Conservation (phyloP, 2,329 filamentous ascomycete species). For the Camptophora hylomeconis region DNA sequence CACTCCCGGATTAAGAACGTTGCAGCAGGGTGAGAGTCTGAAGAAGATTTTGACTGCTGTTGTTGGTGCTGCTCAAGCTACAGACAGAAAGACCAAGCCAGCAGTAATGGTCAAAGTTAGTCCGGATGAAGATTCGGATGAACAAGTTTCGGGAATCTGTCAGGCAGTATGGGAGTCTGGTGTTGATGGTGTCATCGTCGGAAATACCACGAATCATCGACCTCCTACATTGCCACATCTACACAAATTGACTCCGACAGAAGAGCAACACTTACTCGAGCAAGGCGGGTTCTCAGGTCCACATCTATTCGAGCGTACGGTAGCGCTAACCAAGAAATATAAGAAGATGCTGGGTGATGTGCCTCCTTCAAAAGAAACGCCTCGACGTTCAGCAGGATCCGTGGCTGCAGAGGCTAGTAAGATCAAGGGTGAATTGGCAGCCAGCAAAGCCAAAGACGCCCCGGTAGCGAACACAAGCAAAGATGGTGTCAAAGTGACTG, state of each 20-base stretch:
- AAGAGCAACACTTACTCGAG: conserved; percentile 57
- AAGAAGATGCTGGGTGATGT: conserved; percentile 42
- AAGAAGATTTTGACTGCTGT: conserved; percentile 70
- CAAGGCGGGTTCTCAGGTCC: conserved; percentile 85
- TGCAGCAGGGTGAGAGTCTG: conserved; percentile 75
- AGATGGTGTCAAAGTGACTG: background rate
- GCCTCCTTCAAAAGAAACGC: conserved; percentile 2
- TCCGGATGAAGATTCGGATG: conserved; percentile 78
- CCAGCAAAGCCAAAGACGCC: conserved; percentile 1
- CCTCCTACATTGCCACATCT: conserved; percentile 56
- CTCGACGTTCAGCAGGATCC: conserved; percentile 4
- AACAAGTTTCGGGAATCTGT: conserved; percentile 78
- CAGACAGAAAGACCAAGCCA: conserved; percentile 58
- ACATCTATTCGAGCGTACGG: conserved; percentile 69
- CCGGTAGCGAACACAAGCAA: background rate
- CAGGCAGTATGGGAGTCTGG: conserved; percentile 71
- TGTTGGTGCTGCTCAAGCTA: conserved; percentile 59
- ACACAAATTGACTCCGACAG: conserved; percentile 49
- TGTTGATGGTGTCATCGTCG: conserved; percentile 90
- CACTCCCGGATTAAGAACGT: conserved; percentile 74
- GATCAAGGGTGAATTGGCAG: conserved; percentile 7
- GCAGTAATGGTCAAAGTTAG: conserved; percentile 97
- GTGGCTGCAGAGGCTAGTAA: conserved; percentile 9
- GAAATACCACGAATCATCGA: conserved; percentile 86
- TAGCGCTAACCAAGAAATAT: conserved; percentile 69